Percentiles rank a stretch among this genome's conserved stretches.
phyloP scores from a whole-genome alignment of 306 rosid species.

The Glycine soja region DNA sequence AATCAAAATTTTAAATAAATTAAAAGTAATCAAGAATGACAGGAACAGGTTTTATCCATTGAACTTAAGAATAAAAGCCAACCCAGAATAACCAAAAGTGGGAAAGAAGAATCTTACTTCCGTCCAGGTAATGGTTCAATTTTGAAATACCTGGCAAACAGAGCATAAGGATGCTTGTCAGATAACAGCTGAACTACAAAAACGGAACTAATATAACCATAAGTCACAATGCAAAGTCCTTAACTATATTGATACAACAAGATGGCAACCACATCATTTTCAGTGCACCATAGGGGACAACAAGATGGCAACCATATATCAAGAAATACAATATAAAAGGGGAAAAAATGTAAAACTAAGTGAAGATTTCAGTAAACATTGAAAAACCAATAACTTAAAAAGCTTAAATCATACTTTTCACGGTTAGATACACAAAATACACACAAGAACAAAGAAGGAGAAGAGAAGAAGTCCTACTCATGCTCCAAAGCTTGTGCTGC shows the following conservation, averaged over 20 bases:
- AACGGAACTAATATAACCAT: neutral
- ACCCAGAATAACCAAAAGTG: neutral
- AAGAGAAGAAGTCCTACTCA: slow-evolving; percentile 59
- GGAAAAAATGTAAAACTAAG: neutral
- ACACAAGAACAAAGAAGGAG: neutral
- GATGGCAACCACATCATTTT: neutral
- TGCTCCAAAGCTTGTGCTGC: slow-evolving; percentile 88
- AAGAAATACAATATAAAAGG: neutral
- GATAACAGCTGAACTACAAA: neutral
- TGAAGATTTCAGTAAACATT: neutral
- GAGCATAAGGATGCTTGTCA: slow-evolving; percentile 33
- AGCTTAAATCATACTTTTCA: slow-evolving; percentile 11
- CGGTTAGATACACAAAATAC: neutral
- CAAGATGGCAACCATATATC: neutral
- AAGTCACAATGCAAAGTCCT: slow-evolving; percentile 9
- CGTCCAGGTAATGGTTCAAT: slow-evolving; percentile 79
- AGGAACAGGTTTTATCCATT: neutral
- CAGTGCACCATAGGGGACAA: neutral
- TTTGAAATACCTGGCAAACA: slow-evolving; percentile 74
- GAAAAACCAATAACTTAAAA: neutral
- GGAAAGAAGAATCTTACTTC: slow-evolving; percentile 63
- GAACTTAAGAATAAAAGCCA: slow-evolving; percentile 15
- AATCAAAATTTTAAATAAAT: neutral
- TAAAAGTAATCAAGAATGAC: neutral
- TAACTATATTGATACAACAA: neutral